Evolutionary conservation across 129 eudicot genomes (phyloP).

Genomic region (Flaveria ramosissima): DNA sequence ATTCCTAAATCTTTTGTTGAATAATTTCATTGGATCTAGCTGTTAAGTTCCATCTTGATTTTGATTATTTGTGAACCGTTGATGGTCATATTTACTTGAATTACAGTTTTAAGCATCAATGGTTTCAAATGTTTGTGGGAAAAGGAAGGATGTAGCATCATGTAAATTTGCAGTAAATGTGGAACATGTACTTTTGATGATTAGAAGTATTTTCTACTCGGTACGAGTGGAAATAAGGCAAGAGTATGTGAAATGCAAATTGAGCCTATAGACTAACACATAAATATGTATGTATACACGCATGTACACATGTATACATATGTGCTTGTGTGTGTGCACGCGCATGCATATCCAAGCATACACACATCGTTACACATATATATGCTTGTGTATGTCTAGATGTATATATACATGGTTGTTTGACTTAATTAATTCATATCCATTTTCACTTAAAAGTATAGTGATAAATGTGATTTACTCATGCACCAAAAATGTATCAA

Average conservation of each 20-base stretch:
- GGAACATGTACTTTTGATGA: not conserved
- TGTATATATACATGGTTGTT: not conserved
- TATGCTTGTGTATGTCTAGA: not conserved
- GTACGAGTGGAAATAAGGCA: not conserved
- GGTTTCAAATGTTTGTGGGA: not conserved
- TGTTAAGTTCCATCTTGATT: not conserved
- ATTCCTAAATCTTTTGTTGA: not conserved
- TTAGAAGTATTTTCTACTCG: not conserved
- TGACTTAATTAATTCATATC: not conserved
- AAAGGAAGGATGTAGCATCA: not conserved
- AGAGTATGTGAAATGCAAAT: not conserved
- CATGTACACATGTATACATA: not conserved
- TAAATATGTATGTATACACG: not conserved
- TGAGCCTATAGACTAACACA: no score
- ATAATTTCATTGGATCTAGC: not conserved
- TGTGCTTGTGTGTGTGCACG: no score
- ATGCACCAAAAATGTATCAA: not conserved
- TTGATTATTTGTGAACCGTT: not conserved
- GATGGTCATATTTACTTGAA: not conserved
- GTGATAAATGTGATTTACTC: not conserved
- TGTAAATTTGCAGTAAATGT: not conserved
- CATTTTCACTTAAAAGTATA: not conserved
- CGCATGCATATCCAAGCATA: not conserved
- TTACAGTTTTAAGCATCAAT: not conserved
- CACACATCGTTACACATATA: not conserved